A percentile compares a stretch with the other conserved stretches of the same genome.
Evolutionary conservation across 2,329 filamentous ascomycete genomes (phyloP).

Genomic region (Clonostachys chloroleuca): DNA sequence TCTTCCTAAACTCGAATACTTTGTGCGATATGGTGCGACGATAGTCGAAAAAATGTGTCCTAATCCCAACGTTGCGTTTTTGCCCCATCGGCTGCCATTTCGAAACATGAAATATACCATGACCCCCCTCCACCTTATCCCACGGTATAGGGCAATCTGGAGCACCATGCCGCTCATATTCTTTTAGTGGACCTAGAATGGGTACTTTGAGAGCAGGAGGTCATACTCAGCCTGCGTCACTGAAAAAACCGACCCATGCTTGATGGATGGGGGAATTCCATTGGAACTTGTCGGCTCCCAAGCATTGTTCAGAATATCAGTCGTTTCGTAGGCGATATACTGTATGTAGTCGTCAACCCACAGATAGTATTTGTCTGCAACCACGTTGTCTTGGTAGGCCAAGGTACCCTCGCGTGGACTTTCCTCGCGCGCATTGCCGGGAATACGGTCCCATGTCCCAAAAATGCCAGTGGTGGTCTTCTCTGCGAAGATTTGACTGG

Average conservation of each 20-base stretch:
- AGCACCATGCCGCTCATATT: too few relatives aligned
- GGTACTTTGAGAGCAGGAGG: constrained; percentile 13
- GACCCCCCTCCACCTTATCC: too few relatives aligned
- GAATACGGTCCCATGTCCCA: constrained; percentile 37
- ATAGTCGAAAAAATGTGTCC: too few relatives aligned
- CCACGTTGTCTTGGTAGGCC: constrained; percentile 27
- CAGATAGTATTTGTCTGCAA: constrained; percentile 27
- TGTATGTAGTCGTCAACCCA: constrained; percentile 31
- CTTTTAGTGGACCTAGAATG: background rate
- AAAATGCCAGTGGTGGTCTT: constrained; percentile 37
- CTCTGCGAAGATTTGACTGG: constrained; percentile 42
- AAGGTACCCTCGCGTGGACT: constrained; percentile 28
- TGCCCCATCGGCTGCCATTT: too few relatives aligned
- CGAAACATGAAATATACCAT: too few relatives aligned
- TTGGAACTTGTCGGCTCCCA: constrained; percentile 29
- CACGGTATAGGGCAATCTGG: too few relatives aligned
- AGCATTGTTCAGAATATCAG: constrained; percentile 24
- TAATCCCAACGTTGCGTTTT: too few relatives aligned
- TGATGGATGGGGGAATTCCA: constrained; percentile 35
- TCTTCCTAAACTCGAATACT: too few relatives aligned
- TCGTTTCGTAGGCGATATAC: constrained; percentile 38
- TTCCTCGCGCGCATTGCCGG: constrained; percentile 22
- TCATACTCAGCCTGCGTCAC: constrained; percentile 34
- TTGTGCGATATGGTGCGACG: too few relatives aligned
- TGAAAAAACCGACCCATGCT: constrained; percentile 41